Evolutionary conservation across 2,329 filamentous ascomycete species (phyloP), one percentile per base, ranked within the genome.

Genomic region (Zasmidium angulare): DNA sequence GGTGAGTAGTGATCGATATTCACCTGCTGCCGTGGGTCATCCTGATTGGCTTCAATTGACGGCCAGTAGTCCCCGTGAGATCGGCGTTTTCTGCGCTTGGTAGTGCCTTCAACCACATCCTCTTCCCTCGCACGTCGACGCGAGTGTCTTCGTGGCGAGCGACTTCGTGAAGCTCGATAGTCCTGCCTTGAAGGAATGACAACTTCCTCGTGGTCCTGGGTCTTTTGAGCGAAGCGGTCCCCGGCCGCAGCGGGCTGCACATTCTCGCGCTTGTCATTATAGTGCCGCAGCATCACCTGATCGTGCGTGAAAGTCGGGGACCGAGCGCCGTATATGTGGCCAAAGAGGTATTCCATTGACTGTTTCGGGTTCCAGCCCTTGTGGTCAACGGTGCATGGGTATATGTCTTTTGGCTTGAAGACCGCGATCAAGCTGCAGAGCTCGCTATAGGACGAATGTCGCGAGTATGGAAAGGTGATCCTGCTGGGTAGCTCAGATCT

Each of bases 381-480:
- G 17, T 82, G 75, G 61, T 91, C 82, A 1, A 81, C 76, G 0
- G 91, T 96, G 69, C 92, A 96, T 0, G 93, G 91, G 78, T 89
- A 89, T 1, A 97, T 79, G 67, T 97, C 91, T 49, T 77, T 84
- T 0, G 92, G 92, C 24, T 78, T 83, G 66, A 97, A 89, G 0
- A 81, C 79, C 2, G 79, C 72, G 0, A 96, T 80, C 0, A 97
- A 77, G 55, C 86, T 76, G 63, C 90, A 89, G 2, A 96, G 82
- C 71, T 97, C 93, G 0, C 80, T 78, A 61, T 95, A 93, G 0
- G 91, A 96, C 0, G 93, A 96, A 73, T 98, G 93, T 0, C 93
- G 84, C 0, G 93, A 93, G 70, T 93, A 97, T 0, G 93, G 90
- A 65, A 96, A 97, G 20, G 77, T 80, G 53, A 75, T 70, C 6